Conservation (phyloP, 768 basidiomycete genomes). For the Mycena kentingensis region DNA sequence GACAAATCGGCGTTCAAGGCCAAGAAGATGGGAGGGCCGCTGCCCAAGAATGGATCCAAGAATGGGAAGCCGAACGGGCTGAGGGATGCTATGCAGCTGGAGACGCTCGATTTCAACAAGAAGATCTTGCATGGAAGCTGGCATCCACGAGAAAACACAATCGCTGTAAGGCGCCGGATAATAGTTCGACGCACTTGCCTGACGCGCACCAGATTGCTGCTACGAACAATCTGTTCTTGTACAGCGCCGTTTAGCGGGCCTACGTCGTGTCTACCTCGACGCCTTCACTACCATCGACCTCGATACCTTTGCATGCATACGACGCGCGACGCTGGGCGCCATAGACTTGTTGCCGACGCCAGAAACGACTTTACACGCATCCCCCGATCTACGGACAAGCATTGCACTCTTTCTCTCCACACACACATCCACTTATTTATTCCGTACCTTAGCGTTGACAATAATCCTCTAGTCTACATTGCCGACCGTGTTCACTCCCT, state of each 20-base stretch:
- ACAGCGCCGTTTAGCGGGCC: constrained; percentile 63
- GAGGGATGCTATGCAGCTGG: constrained; percentile 85
- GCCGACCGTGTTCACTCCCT: constrained; percentile 2
- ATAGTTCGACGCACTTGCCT: constrained; percentile 1
- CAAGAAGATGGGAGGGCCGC: constrained; percentile 93
- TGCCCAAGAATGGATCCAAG: constrained; percentile 69
- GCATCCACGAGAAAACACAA: constrained; percentile 98
- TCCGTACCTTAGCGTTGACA: constrained; percentile 15
- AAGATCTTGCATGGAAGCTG: constrained; percentile 95
- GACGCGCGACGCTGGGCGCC: constrained; percentile 10
- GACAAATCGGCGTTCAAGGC: constrained; percentile 99
- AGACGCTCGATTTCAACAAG: constrained; percentile 92
- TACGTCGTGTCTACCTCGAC: neutral
- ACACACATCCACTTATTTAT: constrained; percentile 17
- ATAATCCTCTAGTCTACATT: constrained; percentile 15
- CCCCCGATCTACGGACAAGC: constrained; percentile 19
- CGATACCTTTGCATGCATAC: constrained; percentile 17
- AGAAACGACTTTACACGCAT: constrained; percentile 23
- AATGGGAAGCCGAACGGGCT: constrained; percentile 75
- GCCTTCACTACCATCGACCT: constrained; percentile 17
- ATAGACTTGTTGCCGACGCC: constrained; percentile 17
- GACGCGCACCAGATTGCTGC: constrained; percentile 75
- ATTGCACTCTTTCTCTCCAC: constrained; percentile 18
- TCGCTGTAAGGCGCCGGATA: constrained; percentile 67
- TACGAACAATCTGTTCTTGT: constrained; percentile 93